Evolutionary conservation across 352 stramenopile species (phyloP).

Genomic region (Elongisporangium prolatum): DNA sequence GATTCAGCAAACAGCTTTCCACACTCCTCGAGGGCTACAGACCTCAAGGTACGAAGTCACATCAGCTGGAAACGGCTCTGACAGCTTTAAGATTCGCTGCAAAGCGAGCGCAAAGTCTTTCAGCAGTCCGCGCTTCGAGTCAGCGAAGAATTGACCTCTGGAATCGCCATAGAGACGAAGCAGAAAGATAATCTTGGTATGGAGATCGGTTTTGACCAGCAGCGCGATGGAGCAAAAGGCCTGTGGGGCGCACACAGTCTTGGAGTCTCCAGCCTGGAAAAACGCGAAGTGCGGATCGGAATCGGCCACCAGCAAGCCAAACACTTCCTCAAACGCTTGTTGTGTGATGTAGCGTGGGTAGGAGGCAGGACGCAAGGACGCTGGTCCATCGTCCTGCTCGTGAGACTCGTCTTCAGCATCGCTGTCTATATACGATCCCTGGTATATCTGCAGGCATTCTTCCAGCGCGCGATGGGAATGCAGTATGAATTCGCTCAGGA

Average conservation of each 20-base stretch:
- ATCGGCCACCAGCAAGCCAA: slow-evolving; percentile 66
- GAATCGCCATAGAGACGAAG: slow-evolving; percentile 54
- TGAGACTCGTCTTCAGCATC: slow-evolving; percentile 15
- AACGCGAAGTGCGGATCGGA: slow-evolving; percentile 62
- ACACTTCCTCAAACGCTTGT: slow-evolving; percentile 67
- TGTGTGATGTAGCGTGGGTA: slow-evolving; percentile 48
- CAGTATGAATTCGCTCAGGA: slow-evolving; percentile 52
- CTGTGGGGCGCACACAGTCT: slow-evolving; percentile 43
- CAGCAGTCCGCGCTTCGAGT: slow-evolving; percentile 36
- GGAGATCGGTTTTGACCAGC: slow-evolving; percentile 42
- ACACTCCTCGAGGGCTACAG: slow-evolving; percentile 4
- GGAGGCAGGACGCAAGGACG: neutral
- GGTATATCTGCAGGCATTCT: slow-evolving; percentile 57
- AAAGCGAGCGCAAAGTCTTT: slow-evolving; percentile 37
- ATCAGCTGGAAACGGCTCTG: slow-evolving; percentile 23
- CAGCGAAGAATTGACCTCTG: slow-evolving; percentile 25
- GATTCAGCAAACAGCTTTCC: neutral
- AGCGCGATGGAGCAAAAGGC: slow-evolving; percentile 56
- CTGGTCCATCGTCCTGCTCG: neutral
- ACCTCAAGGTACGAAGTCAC: slow-evolving; percentile 25
- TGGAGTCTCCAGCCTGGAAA: slow-evolving; percentile 28
- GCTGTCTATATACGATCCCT: slow-evolving; percentile 18
- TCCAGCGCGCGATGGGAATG: slow-evolving; percentile 42
- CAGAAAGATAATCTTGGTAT: slow-evolving; percentile 56
- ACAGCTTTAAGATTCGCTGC: slow-evolving; percentile 33